Evolutionary conservation across 2,329 filamentous ascomycete genomes (phyloP).

Genomic region (Alternaria angustiovoidea): DNA sequence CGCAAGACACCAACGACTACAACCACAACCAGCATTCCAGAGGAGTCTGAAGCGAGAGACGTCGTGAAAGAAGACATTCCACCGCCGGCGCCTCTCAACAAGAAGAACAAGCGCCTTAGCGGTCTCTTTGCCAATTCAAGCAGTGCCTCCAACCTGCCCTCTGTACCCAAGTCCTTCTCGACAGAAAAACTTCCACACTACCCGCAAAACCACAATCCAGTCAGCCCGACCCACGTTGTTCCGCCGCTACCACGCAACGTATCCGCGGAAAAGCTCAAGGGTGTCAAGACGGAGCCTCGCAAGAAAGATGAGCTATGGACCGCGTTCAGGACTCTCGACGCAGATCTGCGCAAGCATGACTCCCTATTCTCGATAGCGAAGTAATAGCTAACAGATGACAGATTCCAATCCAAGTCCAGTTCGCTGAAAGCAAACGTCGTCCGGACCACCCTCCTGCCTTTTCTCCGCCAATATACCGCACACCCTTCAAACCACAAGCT

Average conservation of each 20-base stretch:
- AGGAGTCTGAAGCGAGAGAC: conserved; percentile 36
- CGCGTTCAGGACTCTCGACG: conserved; percentile 72
- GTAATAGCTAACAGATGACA: conserved; percentile 34
- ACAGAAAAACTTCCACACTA: conserved; percentile 55
- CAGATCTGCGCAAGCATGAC: conserved; percentile 70
- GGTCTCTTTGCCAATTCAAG: conserved; percentile 41
- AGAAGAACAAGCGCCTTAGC: conserved; percentile 49
- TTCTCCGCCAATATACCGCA: conserved; percentile 73
- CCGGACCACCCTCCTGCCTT: conserved; percentile 75
- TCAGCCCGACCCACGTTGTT: conserved; percentile 46
- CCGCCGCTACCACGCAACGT: conserved; percentile 55
- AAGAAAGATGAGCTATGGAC: conserved; percentile 76
- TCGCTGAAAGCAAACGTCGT: conserved; percentile 79
- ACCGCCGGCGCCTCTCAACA: conserved; percentile 36
- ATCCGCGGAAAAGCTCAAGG: conserved; percentile 53
- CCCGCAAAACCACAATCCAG: conserved; percentile 41
- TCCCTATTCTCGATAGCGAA: not conserved
- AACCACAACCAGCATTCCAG: conserved; percentile 40
- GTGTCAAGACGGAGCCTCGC: conserved; percentile 52
- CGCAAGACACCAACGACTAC: conserved; percentile 33
- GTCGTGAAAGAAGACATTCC: conserved; percentile 33
- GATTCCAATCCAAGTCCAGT: conserved; percentile 76
- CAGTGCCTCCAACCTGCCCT: conserved; percentile 48
- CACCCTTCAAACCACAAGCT: conserved; percentile 73
- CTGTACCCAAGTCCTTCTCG: conserved; percentile 59